Conservation (phyloP, 495 filamentous ascomycete species). For the Xylaria intraflava region DNA sequence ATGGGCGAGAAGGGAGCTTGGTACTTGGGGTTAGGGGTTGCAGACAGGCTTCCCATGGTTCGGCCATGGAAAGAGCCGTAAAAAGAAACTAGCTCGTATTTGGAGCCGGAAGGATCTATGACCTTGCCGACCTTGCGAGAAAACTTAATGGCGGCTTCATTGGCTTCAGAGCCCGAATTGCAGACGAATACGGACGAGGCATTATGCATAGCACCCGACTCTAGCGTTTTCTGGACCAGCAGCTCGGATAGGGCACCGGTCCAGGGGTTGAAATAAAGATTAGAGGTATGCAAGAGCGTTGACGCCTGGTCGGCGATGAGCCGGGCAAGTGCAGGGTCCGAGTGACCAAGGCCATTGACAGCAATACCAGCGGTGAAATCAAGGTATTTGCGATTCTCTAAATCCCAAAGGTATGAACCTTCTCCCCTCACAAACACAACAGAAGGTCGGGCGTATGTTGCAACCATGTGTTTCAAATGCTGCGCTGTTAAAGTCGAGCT, state of each 20-base stretch:
- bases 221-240: conserved; percentile 70
- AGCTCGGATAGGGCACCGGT: conserved; percentile 77
- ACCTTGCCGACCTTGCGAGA: conserved; percentile 81
- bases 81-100: conserved; percentile 85
- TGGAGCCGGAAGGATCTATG: conserved; percentile 60
- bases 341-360: conserved; percentile 87
- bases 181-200: conserved; percentile 83
- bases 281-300: conserved; percentile 81
- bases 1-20: conserved; percentile 92
- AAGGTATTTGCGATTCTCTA: conserved; percentile 81
- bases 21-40: conserved; percentile 98
- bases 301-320: conserved; percentile 69
- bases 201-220: conserved; percentile 71
- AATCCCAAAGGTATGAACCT: conserved; percentile 82
- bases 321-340: conserved; percentile 61
- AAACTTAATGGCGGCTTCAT: conserved; percentile 97
- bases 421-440: conserved; percentile 82
- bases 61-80: conserved; percentile 88
- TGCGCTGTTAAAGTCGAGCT: conserved; percentile 67
- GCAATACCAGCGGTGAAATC: conserved; percentile 96
- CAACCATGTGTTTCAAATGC: conserved; percentile 80
- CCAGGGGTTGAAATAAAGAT: conserved; percentile 95
- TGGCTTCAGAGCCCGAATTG: conserved; percentile 92
- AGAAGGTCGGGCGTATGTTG: conserved; percentile 87
- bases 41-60: conserved; percentile 86